Evolutionary conservation across 2,329 filamentous ascomycete genomes (phyloP), one percentile per base, ranked within the genome.

Genomic region (Aspergillus fumigatus): DNA sequence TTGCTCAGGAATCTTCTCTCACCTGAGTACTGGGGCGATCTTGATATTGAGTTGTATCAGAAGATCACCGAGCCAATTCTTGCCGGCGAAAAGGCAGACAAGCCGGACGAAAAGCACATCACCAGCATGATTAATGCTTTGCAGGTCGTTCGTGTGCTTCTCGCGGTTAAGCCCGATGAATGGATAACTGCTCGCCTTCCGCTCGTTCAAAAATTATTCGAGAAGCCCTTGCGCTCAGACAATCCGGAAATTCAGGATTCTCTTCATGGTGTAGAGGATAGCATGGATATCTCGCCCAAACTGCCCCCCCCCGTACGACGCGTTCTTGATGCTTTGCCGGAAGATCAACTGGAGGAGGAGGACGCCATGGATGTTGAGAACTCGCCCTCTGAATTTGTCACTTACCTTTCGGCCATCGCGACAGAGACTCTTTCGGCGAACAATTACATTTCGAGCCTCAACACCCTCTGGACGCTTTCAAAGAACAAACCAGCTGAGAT

Each of bases 171-270:
- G 73, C 80, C 89, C 0, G 88, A 96, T 67, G 90, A 96, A 3
- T 99, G 94, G 94, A 87, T 97, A 40, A 77, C 92, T 52, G 85
- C 86, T 66, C 90, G 91, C 62, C 83, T 96, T 65, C 75, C 87
- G 0, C 80, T 86, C 27, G 81, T 97, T 27, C 91, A 97, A 71
- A 96, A 91, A 70, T 84, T 97, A 11, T 76, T 97, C 14, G 92
- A 97, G 61, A 97, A 96, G 76, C 86, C 89, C 11, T 77, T 99
- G 53, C 90, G 89, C 66, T 93, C 88, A 3, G 93, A 97, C 63
- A 89, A 92, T 62, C 85, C 91, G 0, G 94, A 99, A 69, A 86
- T 99, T 8, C 95, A 99, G 66, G 93, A 97, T 68, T 96, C 90
- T 68, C 77, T 97, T 32, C 90, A 97, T 73, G 81, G 87, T 26